Evolutionary conservation across 805 yeast genomes (phyloP).

Genomic region (Candida ponderosae): DNA sequence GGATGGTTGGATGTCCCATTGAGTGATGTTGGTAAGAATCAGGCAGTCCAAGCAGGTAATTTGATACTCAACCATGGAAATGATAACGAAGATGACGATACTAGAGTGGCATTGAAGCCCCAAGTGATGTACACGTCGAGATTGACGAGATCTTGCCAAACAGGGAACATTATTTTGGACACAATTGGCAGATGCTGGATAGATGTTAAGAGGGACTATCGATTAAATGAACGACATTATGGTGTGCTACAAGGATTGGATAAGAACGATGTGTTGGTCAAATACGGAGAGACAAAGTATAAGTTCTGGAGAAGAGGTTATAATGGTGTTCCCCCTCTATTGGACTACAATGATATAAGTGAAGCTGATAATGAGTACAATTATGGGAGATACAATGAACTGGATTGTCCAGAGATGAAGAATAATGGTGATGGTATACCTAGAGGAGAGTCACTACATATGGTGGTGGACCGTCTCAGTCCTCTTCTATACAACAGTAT

Average conservation of each 20-base stretch:
- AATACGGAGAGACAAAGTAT: conserved; percentile 66
- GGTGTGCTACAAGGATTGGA: conserved; percentile 76
- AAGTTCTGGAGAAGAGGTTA: conserved; percentile 77
- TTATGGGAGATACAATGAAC: conserved; percentile 15
- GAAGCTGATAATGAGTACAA: conserved; percentile 16
- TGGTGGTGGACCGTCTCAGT: conserved; percentile 60
- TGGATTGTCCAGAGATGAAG: conserved; percentile 8
- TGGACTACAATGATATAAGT: conserved; percentile 29
- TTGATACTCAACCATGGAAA: conserved; percentile 42
- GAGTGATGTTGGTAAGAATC: conserved; percentile 58
- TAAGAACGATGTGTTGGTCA: conserved; percentile 55
- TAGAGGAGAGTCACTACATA: conserved; percentile 62
- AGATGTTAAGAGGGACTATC: conserved; percentile 61
- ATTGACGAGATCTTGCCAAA: conserved; percentile 66
- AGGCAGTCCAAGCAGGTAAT: conserved; percentile 60
- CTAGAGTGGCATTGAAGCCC: too few relatives aligned
- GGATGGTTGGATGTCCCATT: conserved; percentile 80
- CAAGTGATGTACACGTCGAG: conserved; percentile 65
- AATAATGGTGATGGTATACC: conserved; percentile 38
- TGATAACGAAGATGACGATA: too few relatives aligned
- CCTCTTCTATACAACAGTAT: conserved; percentile 48
- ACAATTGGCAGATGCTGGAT: conserved; percentile 44
- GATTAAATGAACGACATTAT: conserved; percentile 79
- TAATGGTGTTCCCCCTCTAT: conserved; percentile 58
- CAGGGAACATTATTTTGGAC: conserved; percentile 59